A percentile compares a stretch with the other conserved stretches of the same genome.
Conservation (phyloP, 257 asterid species). For the Mitragyna speciosa region DNA sequence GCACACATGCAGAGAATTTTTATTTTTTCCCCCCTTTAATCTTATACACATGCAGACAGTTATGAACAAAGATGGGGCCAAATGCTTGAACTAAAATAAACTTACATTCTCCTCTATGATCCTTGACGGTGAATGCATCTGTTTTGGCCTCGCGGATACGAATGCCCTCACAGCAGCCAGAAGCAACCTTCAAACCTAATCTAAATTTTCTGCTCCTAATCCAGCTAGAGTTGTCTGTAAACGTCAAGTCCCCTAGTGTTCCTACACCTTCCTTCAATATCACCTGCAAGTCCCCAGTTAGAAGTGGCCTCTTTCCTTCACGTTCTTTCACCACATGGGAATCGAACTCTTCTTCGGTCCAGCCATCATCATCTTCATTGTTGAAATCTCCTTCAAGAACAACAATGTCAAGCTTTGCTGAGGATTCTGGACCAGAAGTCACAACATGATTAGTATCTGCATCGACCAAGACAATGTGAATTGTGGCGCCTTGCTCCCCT, state of each 20-base stretch:
- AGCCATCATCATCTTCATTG: slow-evolving; percentile 78
- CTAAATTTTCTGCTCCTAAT: slow-evolving; percentile 93
- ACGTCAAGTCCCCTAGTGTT: slow-evolving; percentile 77
- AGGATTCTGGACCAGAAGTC: slow-evolving; percentile 78
- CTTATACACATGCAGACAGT: too few species aligned
- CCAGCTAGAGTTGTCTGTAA: slow-evolving; percentile 99
- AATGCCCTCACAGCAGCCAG: slow-evolving; percentile 57
- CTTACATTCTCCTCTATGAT: slow-evolving; percentile 99
- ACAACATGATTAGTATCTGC: slow-evolving; percentile 62
- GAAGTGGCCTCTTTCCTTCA: slow-evolving; percentile 93
- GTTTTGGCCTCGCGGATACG: slow-evolving; percentile 93
- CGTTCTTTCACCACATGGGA: slow-evolving; percentile 88
- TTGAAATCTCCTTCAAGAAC: slow-evolving; percentile 94
- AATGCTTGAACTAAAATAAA: slow-evolving; percentile 12
- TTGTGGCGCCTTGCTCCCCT: slow-evolving; percentile 82
- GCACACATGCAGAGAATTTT: background rate
- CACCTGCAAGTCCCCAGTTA: slow-evolving; percentile 81
- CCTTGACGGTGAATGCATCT: slow-evolving; percentile 94
- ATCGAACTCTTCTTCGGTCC: slow-evolving; percentile 81
- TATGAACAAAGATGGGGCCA: background rate
- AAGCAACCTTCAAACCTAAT: slow-evolving; percentile 74
- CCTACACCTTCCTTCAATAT: slow-evolving; percentile 84
- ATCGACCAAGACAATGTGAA: slow-evolving; percentile 76
- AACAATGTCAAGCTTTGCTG: slow-evolving; percentile 63
- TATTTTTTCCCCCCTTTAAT: too few species aligned